Percentiles rank a stretch among this genome's conserved stretches.
Conservation (phyloP, 2,329 filamentous ascomycete species). For the Sclerotiophoma versabilis region DNA sequence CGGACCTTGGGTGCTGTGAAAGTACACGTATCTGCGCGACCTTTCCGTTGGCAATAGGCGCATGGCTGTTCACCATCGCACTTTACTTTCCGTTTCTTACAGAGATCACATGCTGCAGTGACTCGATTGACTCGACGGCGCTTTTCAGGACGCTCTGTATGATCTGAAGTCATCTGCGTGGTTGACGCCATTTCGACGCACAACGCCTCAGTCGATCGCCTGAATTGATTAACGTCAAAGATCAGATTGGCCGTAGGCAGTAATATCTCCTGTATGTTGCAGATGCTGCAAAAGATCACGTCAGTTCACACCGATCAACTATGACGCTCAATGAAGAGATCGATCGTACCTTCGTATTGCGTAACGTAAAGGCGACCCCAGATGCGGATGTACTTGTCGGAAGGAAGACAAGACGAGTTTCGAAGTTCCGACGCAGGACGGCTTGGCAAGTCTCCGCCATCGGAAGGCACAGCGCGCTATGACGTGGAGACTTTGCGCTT, state of each 20-base stretch:
- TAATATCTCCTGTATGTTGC: too few species aligned
- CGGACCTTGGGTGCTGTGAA: constrained; percentile 51
- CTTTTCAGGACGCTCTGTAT: constrained; percentile 24
- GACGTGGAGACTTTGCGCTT: constrained; percentile 13
- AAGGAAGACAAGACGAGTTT: background rate
- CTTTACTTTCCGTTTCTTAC: constrained; percentile 53
- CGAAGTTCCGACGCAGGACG: background rate
- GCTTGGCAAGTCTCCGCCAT: constrained; percentile 4
- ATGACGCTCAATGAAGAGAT: background rate
- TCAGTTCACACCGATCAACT: constrained; percentile 6
- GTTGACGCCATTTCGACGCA: background rate
- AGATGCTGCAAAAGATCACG: background rate
- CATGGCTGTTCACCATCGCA: constrained; percentile 61
- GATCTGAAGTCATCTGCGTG: background rate
- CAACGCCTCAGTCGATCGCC: background rate
- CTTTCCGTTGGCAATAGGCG: constrained; percentile 55
- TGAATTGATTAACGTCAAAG: background rate
- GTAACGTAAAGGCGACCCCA: constrained; percentile 11
- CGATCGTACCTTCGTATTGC: constrained; percentile 10
- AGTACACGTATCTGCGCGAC: constrained; percentile 50
- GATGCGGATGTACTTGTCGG: constrained; percentile 14
- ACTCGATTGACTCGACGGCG: constrained; percentile 37
- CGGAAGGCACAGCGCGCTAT: constrained; percentile 2
- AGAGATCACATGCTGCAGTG: constrained; percentile 40
- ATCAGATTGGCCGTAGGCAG: background rate